Base-by-base conservation (phyloP, 768 basidiomycete genomes). In the Cystofilobasidium macerans region DNA sequence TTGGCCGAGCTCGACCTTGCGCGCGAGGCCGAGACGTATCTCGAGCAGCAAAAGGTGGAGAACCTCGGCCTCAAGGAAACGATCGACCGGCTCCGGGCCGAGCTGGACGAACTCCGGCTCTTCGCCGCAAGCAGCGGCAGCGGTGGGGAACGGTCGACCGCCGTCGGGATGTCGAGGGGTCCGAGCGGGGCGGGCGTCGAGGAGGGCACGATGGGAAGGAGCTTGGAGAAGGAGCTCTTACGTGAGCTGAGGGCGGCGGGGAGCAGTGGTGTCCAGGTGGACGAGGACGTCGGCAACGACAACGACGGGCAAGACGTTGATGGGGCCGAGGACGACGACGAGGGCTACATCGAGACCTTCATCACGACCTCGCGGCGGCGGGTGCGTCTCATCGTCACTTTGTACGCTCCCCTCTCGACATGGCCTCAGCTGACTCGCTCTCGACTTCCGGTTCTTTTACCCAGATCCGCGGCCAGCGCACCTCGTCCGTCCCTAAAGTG, bases 11-110 rank as follows among this genome's bases (percentile, higher is more conserved):
- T 67, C 26, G 51, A 36, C n/a, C 30, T 38, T 20, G 65, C 65
- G 42, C 60, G 65, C 4, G 60, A 67, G n/a, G 58, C 65, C 40
- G 65, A 67, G 47, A 36, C 32, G 22, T 61, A 45, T 43, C 65
- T 67, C 53, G 65, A 67, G 20, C 53, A 42, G n/a, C 65, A 67
- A 36, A 67, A 67, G 59, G 59, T 62, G 5, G 65, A 67, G 35
- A 67, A 67, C 24, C 53, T 67, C 13, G n/a, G 24, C 30, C 59
- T 67, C 32, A 67, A 67, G 61, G 65, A 67, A 54, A 67, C 65
- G 30, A 67, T 67, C 65, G 62, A 62, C 28, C 65, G 65, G 20
- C 65, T 67, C 6, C 65, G 65, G 53, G 45, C 38, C 32, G 65
- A 67, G 24, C 59, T 67, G 32, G 65, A 67, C 51, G 61, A 67